phyloP scores from a whole-genome alignment of 345 rosid genomes.

The Gynandropsis gynandra region DNA sequence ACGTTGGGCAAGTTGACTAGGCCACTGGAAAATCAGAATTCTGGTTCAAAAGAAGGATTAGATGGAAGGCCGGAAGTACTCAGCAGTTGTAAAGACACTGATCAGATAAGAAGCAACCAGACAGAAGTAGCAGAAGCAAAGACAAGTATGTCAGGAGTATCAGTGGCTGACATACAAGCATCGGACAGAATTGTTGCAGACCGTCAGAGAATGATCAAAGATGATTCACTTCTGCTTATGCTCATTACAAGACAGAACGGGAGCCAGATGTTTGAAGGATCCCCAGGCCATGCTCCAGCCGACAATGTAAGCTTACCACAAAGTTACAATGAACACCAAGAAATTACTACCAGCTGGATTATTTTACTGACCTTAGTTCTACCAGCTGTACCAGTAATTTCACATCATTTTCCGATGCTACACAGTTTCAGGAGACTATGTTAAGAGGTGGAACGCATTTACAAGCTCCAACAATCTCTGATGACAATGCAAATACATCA shows the following conservation, averaged over 20 bases:
- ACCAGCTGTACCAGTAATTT: no score
- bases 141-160: slow-evolving; percentile 21
- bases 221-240: slow-evolving; percentile 28
- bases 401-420: not conserved
- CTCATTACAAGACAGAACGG: slow-evolving; percentile 18
- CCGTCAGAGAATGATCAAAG: slow-evolving; percentile 28
- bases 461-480: slow-evolving; percentile 18
- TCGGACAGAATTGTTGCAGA: slow-evolving; percentile 13
- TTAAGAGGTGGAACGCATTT: slow-evolving; percentile 27
- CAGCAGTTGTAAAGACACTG: slow-evolving; percentile 23
- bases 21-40: slow-evolving; percentile 29
- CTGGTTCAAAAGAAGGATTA: slow-evolving; percentile 30
- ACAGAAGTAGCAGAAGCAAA: slow-evolving; percentile 29
- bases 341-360: no score
- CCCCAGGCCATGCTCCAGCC: slow-evolving; percentile 24
- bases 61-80: slow-evolving; percentile 30
- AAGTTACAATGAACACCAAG: no score
- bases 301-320: slow-evolving; percentile 40
- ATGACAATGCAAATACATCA: not conserved
- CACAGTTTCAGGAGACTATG: slow-evolving; percentile 31
- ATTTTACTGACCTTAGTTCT: not conserved
- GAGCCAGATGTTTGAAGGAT: slow-evolving; percentile 23
- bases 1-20: slow-evolving; percentile 24
- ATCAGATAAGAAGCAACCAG: slow-evolving; percentile 23
- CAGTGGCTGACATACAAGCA: slow-evolving; percentile 25